Percentiles rank a stretch among this genome's conserved stretches.
Conservation (phyloP, 192 early-diverging fungal species). For the Coemansia sp. region DNA sequence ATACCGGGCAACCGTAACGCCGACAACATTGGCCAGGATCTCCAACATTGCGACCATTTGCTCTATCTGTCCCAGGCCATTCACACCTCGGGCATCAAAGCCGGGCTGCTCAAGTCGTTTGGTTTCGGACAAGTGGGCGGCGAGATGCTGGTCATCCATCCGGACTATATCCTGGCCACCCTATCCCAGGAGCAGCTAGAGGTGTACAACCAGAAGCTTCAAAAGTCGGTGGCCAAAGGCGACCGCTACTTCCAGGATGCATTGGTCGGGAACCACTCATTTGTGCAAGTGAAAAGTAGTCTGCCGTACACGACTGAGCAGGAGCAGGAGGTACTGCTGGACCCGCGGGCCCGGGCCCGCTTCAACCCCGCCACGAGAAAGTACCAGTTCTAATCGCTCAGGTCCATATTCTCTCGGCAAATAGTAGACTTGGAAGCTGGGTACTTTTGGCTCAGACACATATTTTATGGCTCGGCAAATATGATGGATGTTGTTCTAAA, state of each 20-base stretch:
- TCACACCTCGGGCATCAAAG: slow-evolving; percentile 62
- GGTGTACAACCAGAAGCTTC: slow-evolving; percentile 14
- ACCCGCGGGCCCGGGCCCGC: slow-evolving; percentile 19
- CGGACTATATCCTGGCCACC: slow-evolving; percentile 59
- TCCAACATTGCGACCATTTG: slow-evolving; percentile 71
- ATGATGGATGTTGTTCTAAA: no score
- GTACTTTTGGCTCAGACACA: no score
- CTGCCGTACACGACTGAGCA: slow-evolving; percentile 23
- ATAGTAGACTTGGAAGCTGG: no score
- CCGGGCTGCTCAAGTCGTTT: slow-evolving; percentile 61
- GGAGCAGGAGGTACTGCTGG: slow-evolving; percentile 11
- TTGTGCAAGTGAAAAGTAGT: slow-evolving; percentile 23
- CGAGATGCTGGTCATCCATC: slow-evolving; percentile 60
- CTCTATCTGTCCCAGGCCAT: slow-evolving; percentile 70
- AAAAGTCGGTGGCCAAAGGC: slow-evolving; percentile 1
- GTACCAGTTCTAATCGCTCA: slow-evolving; percentile 27
- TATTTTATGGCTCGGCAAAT: no score
- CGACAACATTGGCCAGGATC: slow-evolving; percentile 45
- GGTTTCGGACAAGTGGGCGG: slow-evolving; percentile 70
- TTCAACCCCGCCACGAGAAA: slow-evolving; percentile 8
- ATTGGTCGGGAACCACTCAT: slow-evolving; percentile 29
- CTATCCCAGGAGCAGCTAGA: slow-evolving; percentile 3
- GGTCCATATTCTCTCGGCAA: no score
- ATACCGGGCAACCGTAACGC: slow-evolving; percentile 92
- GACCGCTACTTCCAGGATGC: slow-evolving; percentile 32